Percentiles rank a stretch among this genome's conserved stretches.
These are phyloP conservation scores for Xylariaceae sp. DNA, from an alignment of 2,329 filamentous ascomycete genomes.

Conservation along the genomic window DNA sequence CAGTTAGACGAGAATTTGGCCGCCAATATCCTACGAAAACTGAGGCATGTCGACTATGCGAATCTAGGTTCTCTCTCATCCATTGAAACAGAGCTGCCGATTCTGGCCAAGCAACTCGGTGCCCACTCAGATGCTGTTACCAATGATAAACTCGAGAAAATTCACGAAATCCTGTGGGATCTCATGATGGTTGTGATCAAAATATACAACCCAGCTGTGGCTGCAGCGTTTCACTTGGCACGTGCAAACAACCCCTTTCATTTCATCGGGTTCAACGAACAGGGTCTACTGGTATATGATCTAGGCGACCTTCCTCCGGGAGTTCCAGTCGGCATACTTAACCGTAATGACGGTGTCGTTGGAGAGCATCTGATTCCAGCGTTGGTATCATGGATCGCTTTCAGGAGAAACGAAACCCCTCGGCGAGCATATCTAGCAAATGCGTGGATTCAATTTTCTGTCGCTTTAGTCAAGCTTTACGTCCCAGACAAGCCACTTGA, in stretches of 20 bases:
- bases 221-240: constrained; percentile 21
- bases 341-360: constrained; percentile 22
- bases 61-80: constrained; percentile 57
- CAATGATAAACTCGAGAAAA: constrained; percentile 43
- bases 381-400: constrained; percentile 39
- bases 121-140: constrained; percentile 45
- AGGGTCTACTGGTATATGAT: constrained; percentile 21
- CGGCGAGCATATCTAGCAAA: constrained; percentile 41
- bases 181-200: constrained; percentile 39
- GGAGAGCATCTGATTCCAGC: constrained; percentile 40
- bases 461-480: constrained; percentile 72
- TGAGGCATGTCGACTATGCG: constrained; percentile 48
- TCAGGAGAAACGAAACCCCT: constrained; percentile 19
- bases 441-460: constrained; percentile 72
- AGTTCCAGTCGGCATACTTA: constrained; percentile 15
- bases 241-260: constrained; percentile 13
- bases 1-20: constrained; percentile 43
- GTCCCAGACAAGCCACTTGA: constrained; percentile 85
- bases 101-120: constrained; percentile 53
- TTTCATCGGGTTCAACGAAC: constrained; percentile 16
- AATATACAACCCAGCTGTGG: constrained; percentile 33
- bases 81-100: constrained; percentile 61
- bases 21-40: constrained; percentile 49
- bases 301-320: constrained; percentile 18
- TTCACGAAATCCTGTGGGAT: constrained; percentile 45